Conservation (phyloP, 192 early-diverging fungal genomes). For the Backusella tarrabulga region DNA sequence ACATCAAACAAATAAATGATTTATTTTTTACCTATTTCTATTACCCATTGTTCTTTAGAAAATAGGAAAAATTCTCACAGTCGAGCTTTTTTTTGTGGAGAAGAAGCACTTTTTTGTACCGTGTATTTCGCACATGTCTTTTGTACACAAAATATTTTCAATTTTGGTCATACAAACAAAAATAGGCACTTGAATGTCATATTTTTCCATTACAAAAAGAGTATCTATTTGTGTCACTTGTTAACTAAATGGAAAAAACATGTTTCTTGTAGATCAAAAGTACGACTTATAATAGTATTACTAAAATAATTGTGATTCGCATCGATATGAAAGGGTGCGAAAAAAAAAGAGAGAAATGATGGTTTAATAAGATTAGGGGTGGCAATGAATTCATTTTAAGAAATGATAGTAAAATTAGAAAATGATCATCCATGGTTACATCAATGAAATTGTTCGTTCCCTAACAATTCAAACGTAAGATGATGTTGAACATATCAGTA, state of each 20-base stretch:
- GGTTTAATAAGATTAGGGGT: not conserved
- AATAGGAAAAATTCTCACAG: not conserved
- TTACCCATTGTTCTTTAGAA: not conserved
- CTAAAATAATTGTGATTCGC: not conserved
- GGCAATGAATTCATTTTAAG: not conserved
- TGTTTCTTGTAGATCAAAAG: not conserved
- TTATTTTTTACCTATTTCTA: not conserved
- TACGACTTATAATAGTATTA: not conserved
- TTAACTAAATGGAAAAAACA: not conserved
- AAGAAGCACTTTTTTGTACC: not conserved
- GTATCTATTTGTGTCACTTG: not conserved
- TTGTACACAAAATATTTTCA: not conserved
- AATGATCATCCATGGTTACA: not conserved
- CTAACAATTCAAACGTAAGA: not conserved
- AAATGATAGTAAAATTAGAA: not conserved
- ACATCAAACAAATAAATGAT: not conserved
- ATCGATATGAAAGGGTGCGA: not conserved
- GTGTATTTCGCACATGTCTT: not conserved
- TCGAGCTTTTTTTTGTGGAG: not conserved
- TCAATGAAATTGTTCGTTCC: not conserved
- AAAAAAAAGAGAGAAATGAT: not conserved
- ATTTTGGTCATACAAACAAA: not conserved
- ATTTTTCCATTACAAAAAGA: not conserved
- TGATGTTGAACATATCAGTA: not conserved
- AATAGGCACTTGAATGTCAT: not conserved